Evolutionary conservation across 345 rosid genomes (phyloP), one percentile per base, ranked within the genome.

Genomic region (Pistacia atlantica): DNA sequence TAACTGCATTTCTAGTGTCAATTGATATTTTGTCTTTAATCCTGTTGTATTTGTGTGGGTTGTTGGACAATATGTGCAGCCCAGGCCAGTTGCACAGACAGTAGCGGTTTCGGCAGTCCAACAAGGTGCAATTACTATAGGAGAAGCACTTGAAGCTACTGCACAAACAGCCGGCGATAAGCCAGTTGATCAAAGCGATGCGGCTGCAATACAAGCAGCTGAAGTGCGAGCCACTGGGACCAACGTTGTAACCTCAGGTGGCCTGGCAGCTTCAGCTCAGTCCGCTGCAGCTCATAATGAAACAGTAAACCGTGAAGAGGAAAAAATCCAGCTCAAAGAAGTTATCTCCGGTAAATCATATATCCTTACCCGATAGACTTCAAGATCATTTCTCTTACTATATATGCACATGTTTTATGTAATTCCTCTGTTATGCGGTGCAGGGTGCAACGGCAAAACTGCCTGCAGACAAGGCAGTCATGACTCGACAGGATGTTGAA

Each of bases 141-240:
- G 96, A 25, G 91, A 92, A 79, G 96, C 93, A 12, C 83, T 92
- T 25, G 92, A 94, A 78, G 90, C 93, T 0, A 65, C 84, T 9
- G 79, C 83, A 6, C 74, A 72, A 6, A 84, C 84, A 0, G 87
- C 83, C 5, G 91, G 87, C 48, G 72, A 79, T 72, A 90, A 84
- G 75, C 80, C 87, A 0, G 88, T 92, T 14, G 93, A 92, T 58
- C 92, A 86, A 52, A 87, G 90, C 67, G 93, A 94, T 2, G 90
- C 90, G 0, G 89, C 94, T 0, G 97, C 97, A 4, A 91, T 92
- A 67, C 98, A 90, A 65, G 92, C 93, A 0, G 92, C 95, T 0
- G 97, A 92, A 74, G 87, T 83, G 4, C 81, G 96, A 87, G 93
- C 94, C 31, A 85, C 91, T 0, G 92, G 95, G 8, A 78, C 80